Percentiles rank a stretch among this genome's conserved stretches.
These are phyloP conservation scores for Yamadazyma oceani DNA, from an alignment of 1,139 yeast genomes.

Conservation along the genomic window DNA sequence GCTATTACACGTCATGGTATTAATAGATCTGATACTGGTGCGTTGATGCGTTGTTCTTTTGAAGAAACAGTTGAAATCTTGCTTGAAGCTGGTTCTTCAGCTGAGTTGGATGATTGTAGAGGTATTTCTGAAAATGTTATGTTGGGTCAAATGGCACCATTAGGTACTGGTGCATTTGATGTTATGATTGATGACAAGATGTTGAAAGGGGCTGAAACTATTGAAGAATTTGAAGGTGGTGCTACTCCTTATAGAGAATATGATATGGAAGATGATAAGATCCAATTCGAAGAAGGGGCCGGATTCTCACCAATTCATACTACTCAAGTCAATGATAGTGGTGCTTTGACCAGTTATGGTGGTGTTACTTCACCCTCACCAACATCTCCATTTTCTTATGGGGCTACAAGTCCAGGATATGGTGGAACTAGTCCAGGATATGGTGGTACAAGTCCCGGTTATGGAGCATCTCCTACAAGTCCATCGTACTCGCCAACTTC, in stretches of 20 bases:
- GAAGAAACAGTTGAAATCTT: slow-evolving; percentile 98
- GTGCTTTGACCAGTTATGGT: slow-evolving; percentile 89
- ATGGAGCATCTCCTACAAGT: slow-evolving; percentile 51
- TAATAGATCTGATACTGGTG: slow-evolving; percentile 98
- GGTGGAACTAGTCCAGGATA: slow-evolving; percentile 61
- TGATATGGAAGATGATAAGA: slow-evolving; percentile 74
- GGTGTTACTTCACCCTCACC: slow-evolving; percentile 61
- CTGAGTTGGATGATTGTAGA: slow-evolving; percentile 95
- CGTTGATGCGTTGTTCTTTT: slow-evolving; percentile 98
- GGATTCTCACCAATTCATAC: slow-evolving; percentile 95
- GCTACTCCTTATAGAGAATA: slow-evolving; percentile 91
- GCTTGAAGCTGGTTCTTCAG: slow-evolving; percentile 97
- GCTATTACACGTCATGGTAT: slow-evolving; percentile 99
- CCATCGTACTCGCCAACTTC: slow-evolving; percentile 75
- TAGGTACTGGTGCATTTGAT: slow-evolving; percentile 98
- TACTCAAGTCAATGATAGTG: slow-evolving; percentile 78
- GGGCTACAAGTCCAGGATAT: slow-evolving; percentile 65
- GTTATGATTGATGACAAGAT: slow-evolving; percentile 91
- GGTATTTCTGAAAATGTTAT: slow-evolving; percentile 98
- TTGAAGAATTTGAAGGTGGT: slow-evolving; percentile 66
- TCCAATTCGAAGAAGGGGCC: slow-evolving; percentile 77
- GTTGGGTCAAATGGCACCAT: slow-evolving; percentile 97
- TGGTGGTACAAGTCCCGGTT: slow-evolving; percentile 47
- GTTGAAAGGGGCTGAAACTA: slow-evolving; percentile 66
- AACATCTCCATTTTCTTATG: slow-evolving; percentile 59